Percentiles rank a stretch among this genome's conserved stretches.
Evolutionary conservation across 2,329 filamentous ascomycete genomes (phyloP).

Genomic region (Pezicula rhizophila): DNA sequence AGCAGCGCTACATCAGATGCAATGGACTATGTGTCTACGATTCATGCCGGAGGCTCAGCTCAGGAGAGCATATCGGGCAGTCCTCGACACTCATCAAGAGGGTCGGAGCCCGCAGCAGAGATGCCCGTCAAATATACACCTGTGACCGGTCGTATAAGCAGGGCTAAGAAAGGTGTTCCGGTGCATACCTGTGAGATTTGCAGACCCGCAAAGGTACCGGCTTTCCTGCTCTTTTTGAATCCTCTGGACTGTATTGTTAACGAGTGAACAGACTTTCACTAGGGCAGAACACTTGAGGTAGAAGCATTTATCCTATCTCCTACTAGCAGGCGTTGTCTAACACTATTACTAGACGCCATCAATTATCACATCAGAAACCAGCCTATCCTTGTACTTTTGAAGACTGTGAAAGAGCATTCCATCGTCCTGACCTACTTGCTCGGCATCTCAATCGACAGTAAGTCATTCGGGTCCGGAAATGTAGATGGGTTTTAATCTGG

Average conservation of each 20-base stretch:
- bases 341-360: conserved; percentile 45
- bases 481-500: conserved; percentile 9
- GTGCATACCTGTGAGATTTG: conserved; percentile 28
- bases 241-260: conserved; percentile 8
- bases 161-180: conserved; percentile 29
- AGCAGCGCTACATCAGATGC: conserved; percentile 18
- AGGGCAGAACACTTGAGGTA: conserved; percentile 57
- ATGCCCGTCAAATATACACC: conserved; percentile 29
- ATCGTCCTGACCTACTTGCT: conserved; percentile 53
- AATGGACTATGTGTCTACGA: conserved; percentile 20
- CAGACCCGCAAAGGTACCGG: conserved; percentile 22
- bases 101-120: conserved; percentile 17
- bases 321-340: conserved; percentile 6
- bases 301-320: conserved; percentile 8
- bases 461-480: conserved; percentile 16
- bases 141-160: conserved; percentile 28
- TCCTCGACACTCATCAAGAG: conserved; percentile 20
- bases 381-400: conserved; percentile 44
- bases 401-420: conserved; percentile 51
- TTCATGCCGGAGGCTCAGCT: conserved; percentile 16
- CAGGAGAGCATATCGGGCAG: conserved; percentile 18
- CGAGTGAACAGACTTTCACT: conserved; percentile 47
- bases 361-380: conserved; percentile 52
- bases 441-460: conserved; percentile 50
- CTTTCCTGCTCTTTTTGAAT: neutral